phyloP scores from a whole-genome alignment of 2,329 filamentous ascomycete species.

The Aureobasidium melanogenum region DNA sequence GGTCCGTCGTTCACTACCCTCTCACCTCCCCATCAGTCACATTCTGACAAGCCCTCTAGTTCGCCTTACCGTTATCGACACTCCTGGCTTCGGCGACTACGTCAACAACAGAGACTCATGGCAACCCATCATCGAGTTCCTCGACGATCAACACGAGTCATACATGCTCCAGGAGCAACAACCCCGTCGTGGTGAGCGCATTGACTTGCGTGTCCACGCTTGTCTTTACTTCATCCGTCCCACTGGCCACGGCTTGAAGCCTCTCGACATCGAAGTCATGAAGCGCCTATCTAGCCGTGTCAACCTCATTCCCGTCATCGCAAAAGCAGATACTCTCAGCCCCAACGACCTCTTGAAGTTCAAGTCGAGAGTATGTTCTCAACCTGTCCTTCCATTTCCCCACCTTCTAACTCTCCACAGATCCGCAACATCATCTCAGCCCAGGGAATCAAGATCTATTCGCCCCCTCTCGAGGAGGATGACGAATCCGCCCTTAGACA shows the following conservation, averaged over 20 bases:
- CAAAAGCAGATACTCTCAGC: conserved; percentile 96
- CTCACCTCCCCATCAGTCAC: neutral
- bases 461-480: conserved; percentile 94
- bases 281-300: conserved; percentile 97
- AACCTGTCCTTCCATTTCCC: conserved; percentile 8
- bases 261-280: conserved; percentile 99
- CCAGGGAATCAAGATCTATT: conserved; percentile 99
- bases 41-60: conserved; percentile 48
- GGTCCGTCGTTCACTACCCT: conserved; percentile 44
- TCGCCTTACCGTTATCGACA: conserved; percentile 97
- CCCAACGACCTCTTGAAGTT: conserved; percentile 84
- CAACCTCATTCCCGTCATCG: conserved; percentile 96
- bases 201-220: conserved; percentile 95
- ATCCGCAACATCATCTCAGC: conserved; percentile 93
- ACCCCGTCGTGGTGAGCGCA: conserved; percentile 95
- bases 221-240: conserved; percentile 99
- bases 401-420: conserved; percentile 41
- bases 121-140: conserved; percentile 99
- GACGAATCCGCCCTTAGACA: conserved; percentile 94
- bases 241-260: conserved; percentile 96
- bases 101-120: conserved; percentile 99
- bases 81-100: conserved; percentile 97
- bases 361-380: conserved; percentile 74
- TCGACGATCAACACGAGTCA: conserved; percentile 99
- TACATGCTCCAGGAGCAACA: conserved; percentile 99